These are phyloP conservation scores for Aspergillus bombycis DNA, from an alignment of 2,329 filamentous ascomycete species.

Conservation along the genomic window DNA sequence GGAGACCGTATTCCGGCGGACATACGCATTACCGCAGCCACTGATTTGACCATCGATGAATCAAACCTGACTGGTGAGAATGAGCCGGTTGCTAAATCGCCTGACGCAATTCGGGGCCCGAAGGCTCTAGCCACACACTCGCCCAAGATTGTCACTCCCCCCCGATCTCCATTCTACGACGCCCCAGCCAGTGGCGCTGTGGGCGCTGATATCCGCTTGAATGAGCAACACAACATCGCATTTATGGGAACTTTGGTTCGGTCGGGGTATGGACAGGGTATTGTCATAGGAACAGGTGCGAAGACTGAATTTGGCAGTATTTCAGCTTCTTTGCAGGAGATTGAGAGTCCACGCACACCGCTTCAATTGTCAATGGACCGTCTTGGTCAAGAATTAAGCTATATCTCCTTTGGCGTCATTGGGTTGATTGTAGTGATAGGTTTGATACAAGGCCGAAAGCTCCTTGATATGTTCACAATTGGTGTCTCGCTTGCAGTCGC, in stretches of 20 bases:
- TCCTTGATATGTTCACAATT: conserved; percentile 96
- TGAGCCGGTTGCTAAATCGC: conserved; percentile 80
- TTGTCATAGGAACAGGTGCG: conserved; percentile 95
- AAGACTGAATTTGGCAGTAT: conserved; percentile 96
- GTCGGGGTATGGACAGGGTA: conserved; percentile 90
- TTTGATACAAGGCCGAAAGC: conserved; percentile 81
- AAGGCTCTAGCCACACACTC: conserved; percentile 36
- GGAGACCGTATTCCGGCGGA: conserved; percentile 96
- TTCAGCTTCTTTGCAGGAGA: conserved; percentile 88
- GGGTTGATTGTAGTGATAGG: conserved; percentile 90
- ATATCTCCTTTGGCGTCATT: conserved; percentile 94
- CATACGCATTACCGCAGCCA: conserved; percentile 86
- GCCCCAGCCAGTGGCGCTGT: conserved; percentile 62
- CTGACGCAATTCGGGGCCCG: conserved; percentile 59
- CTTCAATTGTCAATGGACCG: conserved; percentile 96
- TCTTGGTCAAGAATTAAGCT: conserved; percentile 93
- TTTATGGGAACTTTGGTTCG: conserved; percentile 98
- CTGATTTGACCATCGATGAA: conserved; percentile 90
- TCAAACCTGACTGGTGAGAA: conserved; percentile 98
- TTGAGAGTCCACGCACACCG: conserved; percentile 91
- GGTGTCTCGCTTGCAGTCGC: conserved; percentile 95
- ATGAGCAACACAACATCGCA: conserved; percentile 84
- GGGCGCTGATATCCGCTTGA: conserved; percentile 68
- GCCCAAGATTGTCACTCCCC: conserved; percentile 39
- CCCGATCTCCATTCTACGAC: conserved; percentile 60